Base-by-base conservation (phyloP, 2,329 filamentous ascomycete species). In the Teratosphaeria destructans region DNA sequence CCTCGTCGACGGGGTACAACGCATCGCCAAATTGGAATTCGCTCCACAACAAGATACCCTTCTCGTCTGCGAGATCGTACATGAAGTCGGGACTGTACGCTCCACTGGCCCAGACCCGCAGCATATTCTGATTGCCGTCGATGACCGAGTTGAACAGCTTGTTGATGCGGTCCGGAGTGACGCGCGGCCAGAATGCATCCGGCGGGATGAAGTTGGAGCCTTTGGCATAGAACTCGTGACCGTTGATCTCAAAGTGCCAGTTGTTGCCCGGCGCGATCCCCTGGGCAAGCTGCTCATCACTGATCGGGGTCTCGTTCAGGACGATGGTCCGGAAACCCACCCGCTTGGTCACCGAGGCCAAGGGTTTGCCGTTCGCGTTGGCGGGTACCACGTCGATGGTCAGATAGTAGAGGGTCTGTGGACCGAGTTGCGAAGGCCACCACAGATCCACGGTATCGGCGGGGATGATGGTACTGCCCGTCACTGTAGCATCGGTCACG, bases 241-340 rank as follows among this genome's bases (percentile, higher is more conserved):
- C 83, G 61, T 87, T 87, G 61, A 87, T 77, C 67, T 86, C 82
- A 63, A 87, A 86, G 66, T 86, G 82, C 82, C 83, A 83, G 68
- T 83, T 81, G 52, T 79, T 80, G 7, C 81, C 81, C 0, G 78
- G 77, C n/a, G 79, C 77, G 61, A 85, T 79, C 1, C 84, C 82
- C 60, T 76, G 73, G 1, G 76, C 73, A 0, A 82, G 67, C 62
- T 86, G 81, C 1, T 75, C 75, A 0, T 81, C 74, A 0, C 81
- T 81, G 27, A 85, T 79, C 3, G 78, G 78, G 1, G 75, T 75
- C 65, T 80, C 75, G 60, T 85, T 85, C 19, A 85, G 73, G 6
- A 85, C 79, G 53, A 86, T 85, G 0, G 84, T 85, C 16, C 83
- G 76, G 64, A 87, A 86, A 0, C 83, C 84, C 27, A 81, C 78